Evolutionary conservation across 1,284 basidiomycete species (phyloP), one percentile per base, ranked within the genome.

Genomic region (Apiotrichum gamsii): DNA sequence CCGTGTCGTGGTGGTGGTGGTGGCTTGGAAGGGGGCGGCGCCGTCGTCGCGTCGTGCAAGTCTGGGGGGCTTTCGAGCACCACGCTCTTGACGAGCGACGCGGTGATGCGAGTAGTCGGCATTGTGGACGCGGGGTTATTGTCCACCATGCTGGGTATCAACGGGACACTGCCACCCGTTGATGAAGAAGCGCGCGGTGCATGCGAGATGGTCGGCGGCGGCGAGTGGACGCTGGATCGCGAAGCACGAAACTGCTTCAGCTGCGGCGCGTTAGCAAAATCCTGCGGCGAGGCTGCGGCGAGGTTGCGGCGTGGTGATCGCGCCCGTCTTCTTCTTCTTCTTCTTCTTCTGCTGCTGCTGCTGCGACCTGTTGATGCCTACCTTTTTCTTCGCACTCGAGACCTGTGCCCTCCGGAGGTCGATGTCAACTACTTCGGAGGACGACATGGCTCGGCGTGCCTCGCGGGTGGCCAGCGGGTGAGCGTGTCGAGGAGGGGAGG

Each of bases 231-330:
- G 37, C 59, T 57, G 3, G 61, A 58, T 13, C 62, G 57, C 8
- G 60, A 58, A 13, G 65, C 65, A 19, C 67, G 63, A 43, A 65
- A 70, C 25, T 57, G 58, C 38, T 64, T 61, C 18, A 70, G 57
- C 67, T 69, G 54, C n/a, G 15, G 11, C n/a, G n/a, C n/a, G n/a
- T n/a, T n/a, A n/a, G n/a, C n/a, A n/a, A n/a, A n/a, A n/a, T n/a
- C 10, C 37, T 51, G 9, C 32, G 35, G 15, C 19, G 13, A 18
- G 15, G 20, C 8, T 28, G 5, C n/a, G n/a, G 20, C 45, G 37
- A 46, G 40, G 13, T n/a, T 15, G 4, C 24, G 28, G 33, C 19
- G 21, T 35, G 3, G 11, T 23, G 35, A 14, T 16, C 33, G 30
- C 36, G 46, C 46, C n/a, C n/a, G n/a, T n/a, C n/a, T n/a, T n/a